Percentiles rank a stretch among this genome's conserved stretches.
Conservation (phyloP, 2,329 filamentous ascomycete genomes). For the Scopulariopsis brevicaulis region DNA sequence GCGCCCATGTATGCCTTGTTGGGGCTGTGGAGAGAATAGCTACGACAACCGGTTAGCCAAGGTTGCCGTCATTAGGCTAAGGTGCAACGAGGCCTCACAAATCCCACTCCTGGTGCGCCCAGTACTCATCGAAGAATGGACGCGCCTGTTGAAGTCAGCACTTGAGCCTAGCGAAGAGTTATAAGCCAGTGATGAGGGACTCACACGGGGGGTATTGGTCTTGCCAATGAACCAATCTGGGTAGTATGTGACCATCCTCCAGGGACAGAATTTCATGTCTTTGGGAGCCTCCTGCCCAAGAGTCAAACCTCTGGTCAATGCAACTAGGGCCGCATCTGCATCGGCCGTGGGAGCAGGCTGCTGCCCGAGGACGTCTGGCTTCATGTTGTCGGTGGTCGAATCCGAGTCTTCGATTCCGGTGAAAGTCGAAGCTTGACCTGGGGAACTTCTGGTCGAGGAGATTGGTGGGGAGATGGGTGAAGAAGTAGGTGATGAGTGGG, state of each 20-base stretch:
- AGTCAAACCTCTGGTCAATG: not conserved
- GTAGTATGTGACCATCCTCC: conserved; percentile 43
- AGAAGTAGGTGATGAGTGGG: not conserved
- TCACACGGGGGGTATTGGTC: conserved; percentile 34
- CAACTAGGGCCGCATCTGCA: not conserved
- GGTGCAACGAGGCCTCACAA: conserved; percentile 45
- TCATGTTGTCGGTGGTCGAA: not conserved
- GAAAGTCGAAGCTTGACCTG: not conserved
- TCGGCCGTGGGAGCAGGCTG: not conserved
- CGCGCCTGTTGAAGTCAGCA: conserved; percentile 17
- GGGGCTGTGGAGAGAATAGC: conserved; percentile 56
- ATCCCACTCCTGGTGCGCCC: conserved; percentile 53
- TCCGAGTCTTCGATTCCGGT: not conserved
- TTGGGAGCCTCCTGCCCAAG: conserved; percentile 2
- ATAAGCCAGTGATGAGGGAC: not conserved
- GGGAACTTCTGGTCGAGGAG: not conserved
- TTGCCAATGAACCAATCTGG: conserved; percentile 47
- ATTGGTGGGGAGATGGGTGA: not conserved
- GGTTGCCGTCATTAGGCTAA: not conserved
- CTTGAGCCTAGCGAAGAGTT: not conserved
- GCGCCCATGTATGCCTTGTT: conserved; percentile 32
- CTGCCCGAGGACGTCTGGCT: not conserved
- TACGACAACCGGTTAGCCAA: conserved; percentile 16
- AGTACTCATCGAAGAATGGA: conserved; percentile 37
- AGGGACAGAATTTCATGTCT: conserved; percentile 31